Percentiles rank a stretch among this genome's conserved stretches.
Evolutionary conservation across 2,329 filamentous ascomycete species (phyloP).

Genomic region (Microdochium paspali): DNA sequence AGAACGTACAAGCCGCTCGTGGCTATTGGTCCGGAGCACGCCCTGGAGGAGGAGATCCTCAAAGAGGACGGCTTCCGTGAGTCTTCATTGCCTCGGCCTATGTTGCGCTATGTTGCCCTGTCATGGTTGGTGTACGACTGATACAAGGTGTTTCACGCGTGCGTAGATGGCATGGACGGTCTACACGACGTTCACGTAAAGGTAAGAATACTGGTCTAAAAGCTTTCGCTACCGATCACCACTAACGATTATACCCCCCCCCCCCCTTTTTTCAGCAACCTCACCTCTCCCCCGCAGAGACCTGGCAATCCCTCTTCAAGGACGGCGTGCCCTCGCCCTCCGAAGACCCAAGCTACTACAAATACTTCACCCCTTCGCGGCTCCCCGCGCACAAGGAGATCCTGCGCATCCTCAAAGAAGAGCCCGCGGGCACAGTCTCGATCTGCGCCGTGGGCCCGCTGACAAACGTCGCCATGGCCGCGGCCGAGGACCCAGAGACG

Average conservation of each 20-base stretch:
- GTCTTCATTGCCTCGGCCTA: conserved; percentile 18
- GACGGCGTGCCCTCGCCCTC: conserved; percentile 16
- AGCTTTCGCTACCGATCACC: too few relatives aligned
- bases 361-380: conserved; percentile 68
- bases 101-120: background rate
- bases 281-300: conserved; percentile 63
- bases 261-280: conserved; percentile 42
- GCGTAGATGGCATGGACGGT: conserved; percentile 62
- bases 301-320: conserved; percentile 63
- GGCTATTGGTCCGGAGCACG: conserved; percentile 77
- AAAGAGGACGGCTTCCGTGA: conserved; percentile 82
- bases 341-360: conserved; percentile 35
- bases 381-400: conserved; percentile 75
- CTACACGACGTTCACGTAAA: conserved; percentile 64
- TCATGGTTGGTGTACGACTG: background rate
- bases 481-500: conserved; percentile 77
- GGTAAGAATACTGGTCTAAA: conserved; percentile 26
- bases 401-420: conserved; percentile 72
- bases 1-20: conserved; percentile 69
- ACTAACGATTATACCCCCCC: background rate
- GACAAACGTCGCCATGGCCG: conserved; percentile 87
- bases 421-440: conserved; percentile 76
- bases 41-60: conserved; percentile 73
- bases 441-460: conserved; percentile 84
- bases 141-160: conserved; percentile 4